phyloP scores from a whole-genome alignment of 2,329 filamentous ascomycete species.

The Diaporthe vaccinii region DNA sequence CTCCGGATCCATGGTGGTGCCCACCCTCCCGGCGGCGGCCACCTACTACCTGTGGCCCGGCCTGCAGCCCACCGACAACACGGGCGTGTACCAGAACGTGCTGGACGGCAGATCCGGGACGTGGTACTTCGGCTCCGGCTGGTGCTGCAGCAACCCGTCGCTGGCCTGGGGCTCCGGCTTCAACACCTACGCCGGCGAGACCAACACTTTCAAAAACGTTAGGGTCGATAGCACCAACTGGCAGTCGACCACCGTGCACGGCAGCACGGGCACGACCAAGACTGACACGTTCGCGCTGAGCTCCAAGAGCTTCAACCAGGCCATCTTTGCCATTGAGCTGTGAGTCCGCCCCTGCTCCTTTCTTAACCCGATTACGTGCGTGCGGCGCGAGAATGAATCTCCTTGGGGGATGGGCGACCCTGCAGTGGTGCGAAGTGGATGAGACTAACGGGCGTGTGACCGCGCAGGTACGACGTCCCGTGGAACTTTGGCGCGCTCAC shows the following conservation, averaged over 20 bases:
- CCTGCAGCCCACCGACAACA: constrained; percentile 55
- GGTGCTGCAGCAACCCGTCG: constrained; percentile 56
- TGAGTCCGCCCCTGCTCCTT: constrained; percentile 42
- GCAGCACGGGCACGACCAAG: constrained; percentile 47
- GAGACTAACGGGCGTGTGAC: background rate
- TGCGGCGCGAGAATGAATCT: background rate
- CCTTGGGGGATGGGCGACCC: background rate
- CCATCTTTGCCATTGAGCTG: constrained; percentile 57
- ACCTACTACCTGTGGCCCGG: constrained; percentile 59
- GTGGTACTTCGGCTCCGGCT: constrained; percentile 58
- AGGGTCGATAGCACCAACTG: constrained; percentile 48
- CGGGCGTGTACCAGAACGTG: constrained; percentile 58
- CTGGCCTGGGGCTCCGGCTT: constrained; percentile 56
- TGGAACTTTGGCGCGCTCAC: constrained; percentile 57
- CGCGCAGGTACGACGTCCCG: constrained; percentile 48
- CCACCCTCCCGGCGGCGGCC: constrained; percentile 49
- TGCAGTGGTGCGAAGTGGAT: background rate
- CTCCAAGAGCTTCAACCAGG: constrained; percentile 54
- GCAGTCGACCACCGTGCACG: constrained; percentile 51
- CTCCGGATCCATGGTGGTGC: constrained; percentile 49
- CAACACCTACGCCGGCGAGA: constrained; percentile 51
- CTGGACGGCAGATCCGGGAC: constrained; percentile 55
- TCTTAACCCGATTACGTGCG: too few relatives aligned
- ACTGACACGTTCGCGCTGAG: constrained; percentile 52
- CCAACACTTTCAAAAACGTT: constrained; percentile 51